A percentile compares a stretch with the other conserved stretches of the same genome.
Conservation (phyloP, 2,329 filamentous ascomycete species). For the Xylaria sp. region DNA sequence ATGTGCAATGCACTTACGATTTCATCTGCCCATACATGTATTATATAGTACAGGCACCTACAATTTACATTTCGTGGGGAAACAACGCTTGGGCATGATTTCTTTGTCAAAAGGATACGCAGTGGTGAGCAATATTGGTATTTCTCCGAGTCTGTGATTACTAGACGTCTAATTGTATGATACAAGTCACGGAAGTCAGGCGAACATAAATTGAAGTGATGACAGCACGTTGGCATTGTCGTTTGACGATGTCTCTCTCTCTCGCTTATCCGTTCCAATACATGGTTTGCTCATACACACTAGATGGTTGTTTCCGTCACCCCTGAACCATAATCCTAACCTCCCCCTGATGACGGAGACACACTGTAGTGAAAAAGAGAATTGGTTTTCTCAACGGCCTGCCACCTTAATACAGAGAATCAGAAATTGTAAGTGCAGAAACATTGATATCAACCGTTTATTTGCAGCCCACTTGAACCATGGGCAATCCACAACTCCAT, state of each 20-base stretch:
- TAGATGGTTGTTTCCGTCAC: conserved; percentile 29
- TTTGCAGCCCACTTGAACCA: conserved; percentile 48
- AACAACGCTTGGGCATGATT: background rate
- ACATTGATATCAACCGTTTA: conserved; percentile 48
- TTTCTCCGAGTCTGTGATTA: background rate
- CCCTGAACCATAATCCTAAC: conserved; percentile 10
- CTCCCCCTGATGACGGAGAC: conserved; percentile 17
- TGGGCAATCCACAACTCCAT: conserved; percentile 52
- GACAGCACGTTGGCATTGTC: conserved; percentile 28
- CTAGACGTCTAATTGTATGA: background rate
- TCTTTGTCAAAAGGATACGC: background rate
- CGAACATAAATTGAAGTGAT: conserved; percentile 22
- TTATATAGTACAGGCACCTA: background rate
- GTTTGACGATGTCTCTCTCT: conserved; percentile 6
- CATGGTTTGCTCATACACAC: conserved; percentile 33
- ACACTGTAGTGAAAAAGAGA: conserved; percentile 19
- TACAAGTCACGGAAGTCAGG: background rate
- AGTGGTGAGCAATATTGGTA: background rate
- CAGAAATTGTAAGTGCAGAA: conserved; percentile 35
- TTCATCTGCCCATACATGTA: background rate
- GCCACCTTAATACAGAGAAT: conserved; percentile 43
- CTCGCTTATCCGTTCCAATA: conserved; percentile 30
- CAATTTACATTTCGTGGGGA: background rate
- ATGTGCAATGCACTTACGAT: too few relatives aligned
- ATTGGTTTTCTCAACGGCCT: conserved; percentile 32